Conservation (phyloP, 192 early-diverging fungal species). For the Chytriomyces confervae region DNA sequence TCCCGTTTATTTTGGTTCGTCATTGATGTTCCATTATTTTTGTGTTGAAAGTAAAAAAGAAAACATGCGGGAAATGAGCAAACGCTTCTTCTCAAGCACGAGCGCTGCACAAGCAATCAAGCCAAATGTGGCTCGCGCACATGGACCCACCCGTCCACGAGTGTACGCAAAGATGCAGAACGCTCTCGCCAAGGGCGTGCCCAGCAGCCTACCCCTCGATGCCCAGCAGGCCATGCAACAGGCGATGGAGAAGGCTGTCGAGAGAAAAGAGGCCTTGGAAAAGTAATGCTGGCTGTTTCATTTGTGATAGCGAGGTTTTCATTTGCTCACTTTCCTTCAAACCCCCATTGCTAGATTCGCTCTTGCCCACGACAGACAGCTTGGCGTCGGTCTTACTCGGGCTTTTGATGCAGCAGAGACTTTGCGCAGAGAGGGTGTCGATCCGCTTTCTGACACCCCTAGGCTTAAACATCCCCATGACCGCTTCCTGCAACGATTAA, state of each 20-base stretch:
- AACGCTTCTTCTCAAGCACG: conserved; percentile 19
- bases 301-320: no score
- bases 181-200: background rate
- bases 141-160: conserved; percentile 7
- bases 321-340: no score
- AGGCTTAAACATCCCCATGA: conserved; percentile 22
- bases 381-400: background rate
- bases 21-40: no score
- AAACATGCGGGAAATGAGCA: background rate
- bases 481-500: conserved; percentile 43
- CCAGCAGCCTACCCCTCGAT: background rate
- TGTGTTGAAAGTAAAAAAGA: no score
- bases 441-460: background rate
- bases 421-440: background rate
- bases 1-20: no score
- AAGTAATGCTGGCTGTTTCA: no score
- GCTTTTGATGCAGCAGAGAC: background rate
- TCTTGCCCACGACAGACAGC: no score
- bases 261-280: no score
- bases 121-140: background rate
- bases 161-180: conserved; percentile 17
- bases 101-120: background rate
- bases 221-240: background rate
- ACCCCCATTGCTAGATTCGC: no score
- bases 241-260: no score